These are phyloP conservation scores for Dittrichia graveolens DNA, from an alignment of 129 eudicot species.

Conservation along the genomic window DNA sequence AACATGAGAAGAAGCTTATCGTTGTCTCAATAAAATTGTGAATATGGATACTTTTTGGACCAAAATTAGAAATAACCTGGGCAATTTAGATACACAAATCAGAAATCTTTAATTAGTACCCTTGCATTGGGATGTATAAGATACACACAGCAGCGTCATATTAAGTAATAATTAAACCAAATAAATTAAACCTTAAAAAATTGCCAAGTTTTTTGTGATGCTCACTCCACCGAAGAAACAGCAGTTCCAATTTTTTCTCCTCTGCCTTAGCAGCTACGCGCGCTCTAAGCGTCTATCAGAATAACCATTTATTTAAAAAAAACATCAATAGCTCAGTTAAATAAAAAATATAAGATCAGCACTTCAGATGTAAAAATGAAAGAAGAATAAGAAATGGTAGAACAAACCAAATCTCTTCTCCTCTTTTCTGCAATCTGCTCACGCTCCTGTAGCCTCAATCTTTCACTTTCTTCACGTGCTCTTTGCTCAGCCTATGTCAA, in stretches of 20 bases:
- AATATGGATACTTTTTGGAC: slow-evolving; percentile 98
- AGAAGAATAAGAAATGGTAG: background rate
- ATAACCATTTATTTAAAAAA: background rate
- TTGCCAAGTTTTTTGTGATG: slow-evolving; percentile 97
- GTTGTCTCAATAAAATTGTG: slow-evolving; percentile 97
- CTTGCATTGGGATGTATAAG: background rate
- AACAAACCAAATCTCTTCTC: slow-evolving; percentile 87
- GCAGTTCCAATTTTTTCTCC: slow-evolving; percentile 93
- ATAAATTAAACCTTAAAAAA: slow-evolving; percentile 66
- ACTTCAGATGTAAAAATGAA: background rate
- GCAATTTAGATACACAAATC: slow-evolving; percentile 30
- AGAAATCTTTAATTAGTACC: slow-evolving; percentile 6
- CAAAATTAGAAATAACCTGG: slow-evolving; percentile 95
- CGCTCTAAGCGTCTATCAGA: slow-evolving; percentile 77
- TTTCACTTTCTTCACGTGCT: slow-evolving; percentile 98
- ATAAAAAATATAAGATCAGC: background rate
- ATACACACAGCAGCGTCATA: background rate
- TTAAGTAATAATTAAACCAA: slow-evolving; percentile 42
- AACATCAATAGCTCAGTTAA: background rate
- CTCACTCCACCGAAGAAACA: slow-evolving; percentile 98
- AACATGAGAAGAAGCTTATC: slow-evolving; percentile 95
- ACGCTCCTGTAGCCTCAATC: slow-evolving; percentile 88
- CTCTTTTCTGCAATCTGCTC: slow-evolving; percentile 86
- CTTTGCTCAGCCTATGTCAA: slow-evolving; percentile 78
- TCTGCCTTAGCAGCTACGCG: slow-evolving; percentile 98